Conservation (phyloP, 2,329 filamentous ascomycete genomes). For the Pyrenochaeta sp. region DNA sequence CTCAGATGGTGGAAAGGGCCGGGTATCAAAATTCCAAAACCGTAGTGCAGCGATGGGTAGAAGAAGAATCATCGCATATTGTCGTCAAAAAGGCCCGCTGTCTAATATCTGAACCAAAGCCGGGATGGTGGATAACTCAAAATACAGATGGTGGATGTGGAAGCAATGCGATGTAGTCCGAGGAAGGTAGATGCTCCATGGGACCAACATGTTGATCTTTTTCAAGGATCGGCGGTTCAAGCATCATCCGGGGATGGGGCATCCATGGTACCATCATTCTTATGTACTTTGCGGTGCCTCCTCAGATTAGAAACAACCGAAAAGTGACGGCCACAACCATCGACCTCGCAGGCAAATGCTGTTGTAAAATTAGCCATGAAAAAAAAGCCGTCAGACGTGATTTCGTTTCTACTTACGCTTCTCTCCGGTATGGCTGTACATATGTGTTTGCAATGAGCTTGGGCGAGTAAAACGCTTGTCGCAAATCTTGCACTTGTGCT, state of each 20-base stretch:
- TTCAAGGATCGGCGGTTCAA: conserved; percentile 39
- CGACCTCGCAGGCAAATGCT: conserved; percentile 95
- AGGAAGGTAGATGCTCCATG: conserved; percentile 8
- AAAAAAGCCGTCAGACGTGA: too few relatives aligned
- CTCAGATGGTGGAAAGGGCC: conserved; percentile 8
- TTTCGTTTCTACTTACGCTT: conserved; percentile 76
- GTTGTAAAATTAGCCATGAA: conserved; percentile 18
- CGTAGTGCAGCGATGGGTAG: conserved; percentile 39
- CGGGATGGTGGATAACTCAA: conserved; percentile 50
- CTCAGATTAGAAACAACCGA: conserved; percentile 96
- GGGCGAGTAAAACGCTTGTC: conserved; percentile 97
- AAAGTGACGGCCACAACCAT: conserved; percentile 94
- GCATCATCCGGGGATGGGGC: conserved; percentile 59
- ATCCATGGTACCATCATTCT: conserved; percentile 66
- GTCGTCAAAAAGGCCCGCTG: conserved; percentile 23
- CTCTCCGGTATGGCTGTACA: conserved; percentile 98
- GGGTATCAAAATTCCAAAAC: conserved; percentile 35
- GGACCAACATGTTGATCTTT: conserved; percentile 27
- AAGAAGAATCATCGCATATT: conserved; percentile 42
- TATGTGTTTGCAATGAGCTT: conserved; percentile 94
- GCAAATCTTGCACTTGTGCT: conserved; percentile 99
- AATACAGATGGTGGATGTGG: conserved; percentile 31
- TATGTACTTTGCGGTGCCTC: conserved; percentile 95
- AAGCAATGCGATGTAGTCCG: conserved; percentile 23
- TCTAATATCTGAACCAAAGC: conserved; percentile 39